These are phyloP conservation scores for Mitragyna speciosa DNA, from an alignment of 257 asterid genomes.

Conservation along the genomic window DNA sequence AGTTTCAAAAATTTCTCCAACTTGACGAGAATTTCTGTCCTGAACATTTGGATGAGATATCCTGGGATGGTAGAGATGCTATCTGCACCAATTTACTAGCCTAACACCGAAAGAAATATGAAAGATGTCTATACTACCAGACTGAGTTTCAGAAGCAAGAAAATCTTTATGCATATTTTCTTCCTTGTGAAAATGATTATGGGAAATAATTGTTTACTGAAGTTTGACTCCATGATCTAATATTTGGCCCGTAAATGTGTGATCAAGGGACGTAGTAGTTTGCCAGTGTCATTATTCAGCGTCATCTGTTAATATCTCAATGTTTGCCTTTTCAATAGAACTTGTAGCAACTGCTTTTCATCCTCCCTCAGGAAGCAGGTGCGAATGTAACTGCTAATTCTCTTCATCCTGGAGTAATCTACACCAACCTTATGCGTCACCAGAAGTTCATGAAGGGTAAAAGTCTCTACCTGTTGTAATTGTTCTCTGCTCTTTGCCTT, in stretches of 20 bases:
- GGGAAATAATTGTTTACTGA: background rate
- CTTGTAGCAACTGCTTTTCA: background rate
- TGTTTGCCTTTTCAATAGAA: background rate
- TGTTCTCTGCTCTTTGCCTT: background rate
- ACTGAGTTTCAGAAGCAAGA: background rate
- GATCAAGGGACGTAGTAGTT: background rate
- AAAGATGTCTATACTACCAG: background rate
- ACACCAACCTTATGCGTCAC: slow-evolving; percentile 70
- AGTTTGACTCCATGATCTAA: background rate
- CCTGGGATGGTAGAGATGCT: background rate
- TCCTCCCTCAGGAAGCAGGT: slow-evolving; percentile 64
- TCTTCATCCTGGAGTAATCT: slow-evolving; percentile 77
- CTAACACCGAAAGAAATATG: background rate
- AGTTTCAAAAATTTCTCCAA: background rate
- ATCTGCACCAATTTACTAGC: background rate
- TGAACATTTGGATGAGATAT: background rate
- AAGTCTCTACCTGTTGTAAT: slow-evolving; percentile 16
- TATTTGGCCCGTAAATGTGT: background rate
- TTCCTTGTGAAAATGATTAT: background rate
- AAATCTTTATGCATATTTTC: background rate
- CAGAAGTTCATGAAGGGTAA: slow-evolving; percentile 47
- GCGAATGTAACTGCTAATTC: slow-evolving; percentile 76
- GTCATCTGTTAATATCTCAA: background rate
- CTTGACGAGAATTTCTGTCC: background rate
- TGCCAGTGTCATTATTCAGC: background rate